Evolutionary conservation across 805 yeast genomes (phyloP).

Genomic region (Cyberlindnera japonica): DNA sequence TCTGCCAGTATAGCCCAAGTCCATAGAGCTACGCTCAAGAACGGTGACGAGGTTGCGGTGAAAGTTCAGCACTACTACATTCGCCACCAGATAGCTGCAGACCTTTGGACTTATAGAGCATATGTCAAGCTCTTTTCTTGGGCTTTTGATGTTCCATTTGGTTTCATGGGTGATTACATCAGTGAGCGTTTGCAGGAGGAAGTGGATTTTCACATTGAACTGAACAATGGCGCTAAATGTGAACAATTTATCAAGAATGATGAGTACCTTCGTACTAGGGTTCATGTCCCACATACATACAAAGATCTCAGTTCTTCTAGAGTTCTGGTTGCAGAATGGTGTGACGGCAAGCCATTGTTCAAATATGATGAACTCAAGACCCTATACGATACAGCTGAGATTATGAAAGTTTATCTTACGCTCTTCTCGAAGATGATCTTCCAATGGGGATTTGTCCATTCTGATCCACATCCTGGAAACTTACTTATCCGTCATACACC

Average conservation of each 20-base stretch:
- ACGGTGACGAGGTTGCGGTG: slow-evolving; percentile 55
- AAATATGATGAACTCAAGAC: slow-evolving; percentile 40
- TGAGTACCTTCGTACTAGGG: slow-evolving; percentile 34
- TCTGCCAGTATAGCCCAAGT: slow-evolving; percentile 77
- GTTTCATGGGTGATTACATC: slow-evolving; percentile 52
- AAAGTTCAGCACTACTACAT: slow-evolving; percentile 67
- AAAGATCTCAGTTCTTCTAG: slow-evolving; percentile 42
- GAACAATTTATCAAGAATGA: slow-evolving; percentile 40
- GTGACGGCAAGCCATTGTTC: slow-evolving; percentile 63
- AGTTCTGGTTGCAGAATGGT: slow-evolving; percentile 70
- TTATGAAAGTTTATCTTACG: slow-evolving; percentile 46
- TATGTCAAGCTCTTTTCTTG: slow-evolving; percentile 51
- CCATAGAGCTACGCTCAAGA: slow-evolving; percentile 46
- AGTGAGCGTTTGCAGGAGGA: slow-evolving; percentile 56
- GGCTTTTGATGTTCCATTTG: slow-evolving; percentile 62
- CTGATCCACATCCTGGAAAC: slow-evolving; percentile 82
- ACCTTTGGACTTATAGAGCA: slow-evolving; percentile 52
- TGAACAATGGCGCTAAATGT: slow-evolving; percentile 46
- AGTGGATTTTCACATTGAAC: slow-evolving; percentile 57
- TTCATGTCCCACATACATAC: slow-evolving; percentile 55
- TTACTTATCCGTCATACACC: slow-evolving; percentile 46
- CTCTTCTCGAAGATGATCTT: slow-evolving; percentile 56
- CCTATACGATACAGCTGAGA: slow-evolving; percentile 33
- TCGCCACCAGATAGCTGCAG: slow-evolving; percentile 55
- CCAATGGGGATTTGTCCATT: slow-evolving; percentile 60